phyloP scores from a whole-genome alignment of 2,329 filamentous ascomycete genomes.

The Botrytis pseudocinerea region DNA sequence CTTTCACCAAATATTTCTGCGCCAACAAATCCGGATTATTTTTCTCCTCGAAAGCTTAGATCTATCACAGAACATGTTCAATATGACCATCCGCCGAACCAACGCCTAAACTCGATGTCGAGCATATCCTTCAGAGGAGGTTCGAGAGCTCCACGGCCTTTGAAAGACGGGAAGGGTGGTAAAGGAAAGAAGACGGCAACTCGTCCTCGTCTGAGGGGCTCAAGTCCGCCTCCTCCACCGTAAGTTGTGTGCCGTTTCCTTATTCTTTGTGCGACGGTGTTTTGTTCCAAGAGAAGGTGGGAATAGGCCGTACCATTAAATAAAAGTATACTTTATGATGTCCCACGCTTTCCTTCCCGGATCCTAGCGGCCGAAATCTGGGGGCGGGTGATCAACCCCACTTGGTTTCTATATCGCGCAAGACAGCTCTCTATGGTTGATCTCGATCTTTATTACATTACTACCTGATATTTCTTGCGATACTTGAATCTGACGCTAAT shows the following conservation, averaged over 20 bases:
- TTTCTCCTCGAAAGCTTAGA: constrained; percentile 33
- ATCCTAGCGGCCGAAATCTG: constrained; percentile 20
- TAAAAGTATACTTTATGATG: constrained; percentile 11
- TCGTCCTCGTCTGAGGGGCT: constrained; percentile 22
- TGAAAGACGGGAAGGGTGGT: constrained; percentile 17
- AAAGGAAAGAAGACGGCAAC: constrained; percentile 40
- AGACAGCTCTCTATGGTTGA: constrained; percentile 6
- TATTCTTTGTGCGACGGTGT: background rate
- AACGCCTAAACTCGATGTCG: constrained; percentile 31
- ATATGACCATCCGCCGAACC: constrained; percentile 32
- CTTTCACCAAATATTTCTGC: constrained; percentile 31
- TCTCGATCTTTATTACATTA: constrained; percentile 3
- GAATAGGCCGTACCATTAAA: constrained; percentile 3
- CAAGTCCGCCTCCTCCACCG: constrained; percentile 42
- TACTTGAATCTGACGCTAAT: constrained; percentile 14
- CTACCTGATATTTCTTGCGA: background rate
- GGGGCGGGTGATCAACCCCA: constrained; percentile 25
- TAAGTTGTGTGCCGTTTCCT: constrained; percentile 31
- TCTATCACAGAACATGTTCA: constrained; percentile 41
- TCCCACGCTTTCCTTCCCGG: constrained; percentile 19
- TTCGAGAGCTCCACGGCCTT: constrained; percentile 28
- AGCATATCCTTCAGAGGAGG: constrained; percentile 36
- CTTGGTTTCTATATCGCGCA: constrained; percentile 23
- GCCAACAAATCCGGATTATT: constrained; percentile 25
- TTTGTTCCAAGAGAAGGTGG: background rate